Evolutionary conservation across 805 yeast genomes (phyloP).

Genomic region (Zygoascus bituminiphila): DNA sequence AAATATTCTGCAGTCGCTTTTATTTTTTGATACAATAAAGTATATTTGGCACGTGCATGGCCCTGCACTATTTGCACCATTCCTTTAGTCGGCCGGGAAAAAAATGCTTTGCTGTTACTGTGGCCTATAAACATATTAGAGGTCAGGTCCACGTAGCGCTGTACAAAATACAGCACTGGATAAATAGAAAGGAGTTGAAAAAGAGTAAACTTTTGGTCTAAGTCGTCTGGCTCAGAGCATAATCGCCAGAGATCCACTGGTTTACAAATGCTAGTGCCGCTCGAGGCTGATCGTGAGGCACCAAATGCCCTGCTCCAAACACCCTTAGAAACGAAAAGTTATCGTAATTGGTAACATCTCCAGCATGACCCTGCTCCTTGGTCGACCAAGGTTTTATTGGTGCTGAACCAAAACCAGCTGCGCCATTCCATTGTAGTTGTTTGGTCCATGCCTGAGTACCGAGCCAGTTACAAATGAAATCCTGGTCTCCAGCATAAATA

Average conservation of each 20-base stretch:
- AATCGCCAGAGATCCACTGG: slow-evolving; percentile 83
- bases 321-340: slow-evolving; percentile 71
- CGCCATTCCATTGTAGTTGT: slow-evolving; percentile 55
- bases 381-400: slow-evolving; percentile 34
- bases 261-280: slow-evolving; percentile 69
- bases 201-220: not conserved
- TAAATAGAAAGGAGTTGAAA: too few species aligned
- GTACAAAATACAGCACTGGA: too few species aligned
- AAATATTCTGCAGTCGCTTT: too few species aligned
- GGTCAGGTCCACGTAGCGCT: too few species aligned
- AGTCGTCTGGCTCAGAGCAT: slow-evolving; percentile 23
- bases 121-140: too few species aligned
- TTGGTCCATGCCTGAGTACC: slow-evolving; percentile 83
- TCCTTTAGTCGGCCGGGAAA: too few species aligned
- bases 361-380: slow-evolving; percentile 34
- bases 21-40: too few species aligned
- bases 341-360: slow-evolving; percentile 60
- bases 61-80: too few species aligned
- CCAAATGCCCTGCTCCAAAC: slow-evolving; percentile 86
- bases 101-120: too few species aligned
- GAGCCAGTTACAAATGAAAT: slow-evolving; percentile 86
- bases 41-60: too few species aligned
- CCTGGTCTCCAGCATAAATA: slow-evolving; percentile 92
- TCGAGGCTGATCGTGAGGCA: slow-evolving; percentile 73
- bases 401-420: slow-evolving; percentile 38